phyloP scores from a whole-genome alignment of 73 alveolate species.

The Paramecium sonneborni region DNA sequence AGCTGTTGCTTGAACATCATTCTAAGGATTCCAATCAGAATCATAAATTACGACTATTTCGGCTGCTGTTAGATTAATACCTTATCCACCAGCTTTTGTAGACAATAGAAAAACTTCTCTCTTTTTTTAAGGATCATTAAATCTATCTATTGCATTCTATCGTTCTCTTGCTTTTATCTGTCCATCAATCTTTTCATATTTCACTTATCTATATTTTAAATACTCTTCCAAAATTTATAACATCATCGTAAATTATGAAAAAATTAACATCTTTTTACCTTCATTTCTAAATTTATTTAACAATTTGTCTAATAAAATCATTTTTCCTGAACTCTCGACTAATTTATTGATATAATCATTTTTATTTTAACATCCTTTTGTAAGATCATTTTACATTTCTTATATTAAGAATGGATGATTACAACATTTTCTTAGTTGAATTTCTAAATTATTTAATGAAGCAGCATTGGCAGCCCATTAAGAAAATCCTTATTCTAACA shows the following conservation, averaged over 20 bases:
- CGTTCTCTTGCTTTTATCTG: conserved; percentile 94
- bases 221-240: conserved; percentile 89
- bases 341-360: conserved; percentile 73
- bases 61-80: conserved; percentile 97
- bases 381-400: conserved; percentile 87
- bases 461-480: conserved; percentile 80
- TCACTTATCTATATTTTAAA: conserved; percentile 78
- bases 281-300: conserved; percentile 80
- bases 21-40: conserved; percentile 99
- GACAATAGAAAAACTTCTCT: conserved; percentile 94
- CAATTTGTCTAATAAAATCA: conserved; percentile 87
- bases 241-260: conserved; percentile 97
- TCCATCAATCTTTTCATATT: conserved; percentile 95
- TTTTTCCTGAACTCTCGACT: conserved; percentile 88
- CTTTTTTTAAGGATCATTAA: conserved; percentile 89
- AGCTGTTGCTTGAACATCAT: conserved; percentile 98
- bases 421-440: conserved; percentile 96
- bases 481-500: conserved; percentile 71
- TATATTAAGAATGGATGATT: conserved; percentile 92
- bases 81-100: conserved; percentile 99
- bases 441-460: conserved; percentile 83
- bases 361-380: conserved; percentile 65
- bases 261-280: conserved; percentile 94
- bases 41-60: conserved; percentile 98
- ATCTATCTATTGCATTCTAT: conserved; percentile 89